Base-by-base conservation (phyloP, 306 rosid species). In the Begonia fuchsioides region DNA sequence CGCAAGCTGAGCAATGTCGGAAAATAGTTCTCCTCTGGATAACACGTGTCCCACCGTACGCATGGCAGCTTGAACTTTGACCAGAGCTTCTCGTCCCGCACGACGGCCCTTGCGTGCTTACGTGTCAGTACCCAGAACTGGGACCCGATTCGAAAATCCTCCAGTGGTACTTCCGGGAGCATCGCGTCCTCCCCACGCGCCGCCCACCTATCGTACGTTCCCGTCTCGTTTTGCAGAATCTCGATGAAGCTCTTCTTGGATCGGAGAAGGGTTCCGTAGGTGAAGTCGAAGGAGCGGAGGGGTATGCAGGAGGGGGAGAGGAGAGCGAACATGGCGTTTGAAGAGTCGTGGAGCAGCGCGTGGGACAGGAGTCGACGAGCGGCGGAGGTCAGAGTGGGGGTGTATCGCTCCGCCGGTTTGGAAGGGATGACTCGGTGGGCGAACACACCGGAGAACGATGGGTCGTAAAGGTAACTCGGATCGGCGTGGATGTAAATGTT, bases 111-210 rank as follows among this genome's bases (percentile, higher is more conserved):
- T 12, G 87, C 95, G 59, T 81, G 95, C 72, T 72, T 75, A 13
- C 93, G 80, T 52, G 79, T 86, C 53, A 78, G 19, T 0, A 72
- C 75, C 93, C 88, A 86, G 3, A 86, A 86, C 54, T 78, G 93
- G 7, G 95, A 86, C n/a, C 64, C 79, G 0, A 81, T 69, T 7
- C 82, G 85, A 13, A 81, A 76, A 1, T 86, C 70, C 63, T 70
- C 85, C 6, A 76, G 17, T 32, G 12, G 72, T 58, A 81, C 82
- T 52, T 69, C 67, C 13, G 81, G 93, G 0, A 81, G 64, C 93
- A 81, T 86, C n/a, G 44, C 72, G 15, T 76, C 74, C 0, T 26
- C 9, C 0, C 88, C 93, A 73, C 88, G 83, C 54, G 79, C 88
- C 12, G 81, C n/a, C 88, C 88, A 81, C 0, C 83, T 61, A 11